phyloP scores from a whole-genome alignment of 73 alveolate genomes.

The Urostyla sp. region DNA sequence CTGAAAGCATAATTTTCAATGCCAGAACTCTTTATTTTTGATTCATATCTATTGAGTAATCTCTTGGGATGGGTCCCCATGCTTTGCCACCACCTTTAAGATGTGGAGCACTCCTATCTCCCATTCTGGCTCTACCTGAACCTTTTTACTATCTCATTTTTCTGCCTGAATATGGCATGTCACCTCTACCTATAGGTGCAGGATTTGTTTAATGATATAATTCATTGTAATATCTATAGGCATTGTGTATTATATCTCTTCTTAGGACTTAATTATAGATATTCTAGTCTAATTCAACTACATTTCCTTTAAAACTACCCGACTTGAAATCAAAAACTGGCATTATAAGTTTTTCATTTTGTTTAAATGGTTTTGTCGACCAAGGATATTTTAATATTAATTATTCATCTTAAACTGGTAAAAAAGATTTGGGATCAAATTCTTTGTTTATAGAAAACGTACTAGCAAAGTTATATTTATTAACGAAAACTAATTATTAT shows the following conservation, averaged over 20 bases:
- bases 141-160: constrained; percentile 71
- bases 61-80: constrained; percentile 78
- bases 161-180: constrained; percentile 69
- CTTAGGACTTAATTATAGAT: constrained; percentile 66
- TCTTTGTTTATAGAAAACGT: no score
- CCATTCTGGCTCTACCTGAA: constrained; percentile 76
- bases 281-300: constrained; percentile 55
- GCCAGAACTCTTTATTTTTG: constrained; percentile 64
- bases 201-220: constrained; percentile 20
- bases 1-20: constrained; percentile 59
- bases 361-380: constrained; percentile 64
- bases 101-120: constrained; percentile 74
- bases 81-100: constrained; percentile 74
- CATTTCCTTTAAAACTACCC: constrained; percentile 51
- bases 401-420: neutral
- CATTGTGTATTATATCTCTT: constrained; percentile 75
- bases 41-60: constrained; percentile 55
- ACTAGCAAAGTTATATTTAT: no score
- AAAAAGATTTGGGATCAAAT: constrained; percentile 8
- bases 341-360: neutral
- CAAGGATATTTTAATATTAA: constrained; percentile 42
- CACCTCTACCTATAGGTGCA: constrained; percentile 67
- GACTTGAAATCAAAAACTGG: constrained; percentile 58
- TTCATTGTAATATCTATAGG: constrained; percentile 39
- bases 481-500: no score